Percentiles rank a stretch among this genome's conserved stretches.
These are phyloP conservation scores for Alternaria dauci DNA, from an alignment of 2,329 filamentous ascomycete genomes.

Conservation along the genomic window DNA sequence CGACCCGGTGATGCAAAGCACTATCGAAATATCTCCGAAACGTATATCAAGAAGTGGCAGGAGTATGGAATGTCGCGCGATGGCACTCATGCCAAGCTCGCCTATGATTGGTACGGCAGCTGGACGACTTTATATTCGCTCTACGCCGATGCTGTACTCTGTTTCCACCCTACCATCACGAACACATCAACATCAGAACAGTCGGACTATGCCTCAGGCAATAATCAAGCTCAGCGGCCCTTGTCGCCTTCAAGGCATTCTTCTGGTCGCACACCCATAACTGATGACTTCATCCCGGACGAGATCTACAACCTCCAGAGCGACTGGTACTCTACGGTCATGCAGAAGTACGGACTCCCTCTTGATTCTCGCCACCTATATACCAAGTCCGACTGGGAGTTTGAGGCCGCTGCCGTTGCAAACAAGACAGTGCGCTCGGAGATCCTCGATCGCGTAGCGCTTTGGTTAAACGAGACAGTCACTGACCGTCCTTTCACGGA, in stretches of 20 bases:
- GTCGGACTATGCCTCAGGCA: constrained; percentile 15
- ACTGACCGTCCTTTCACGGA: constrained; percentile 82
- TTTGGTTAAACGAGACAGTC: constrained; percentile 83
- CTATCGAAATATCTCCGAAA: constrained; percentile 69
- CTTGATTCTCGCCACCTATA: constrained; percentile 84
- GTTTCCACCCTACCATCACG: constrained; percentile 72
- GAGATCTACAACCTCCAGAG: constrained; percentile 81
- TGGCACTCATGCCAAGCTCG: constrained; percentile 76
- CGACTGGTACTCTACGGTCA: constrained; percentile 79
- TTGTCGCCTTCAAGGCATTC: constrained; percentile 23
- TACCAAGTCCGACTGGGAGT: constrained; percentile 91
- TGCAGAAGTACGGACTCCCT: constrained; percentile 83
- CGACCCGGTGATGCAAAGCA: constrained; percentile 65
- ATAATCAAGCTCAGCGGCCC: constrained; percentile 28
- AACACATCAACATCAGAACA: constrained; percentile 26
- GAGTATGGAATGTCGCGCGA: constrained; percentile 73
- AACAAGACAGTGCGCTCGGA: constrained; percentile 71
- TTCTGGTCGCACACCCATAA: constrained; percentile 38
- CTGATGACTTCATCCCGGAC: constrained; percentile 72
- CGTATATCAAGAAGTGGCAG: constrained; percentile 78
- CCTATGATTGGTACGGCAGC: constrained; percentile 80
- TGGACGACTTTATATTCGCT: constrained; percentile 89
- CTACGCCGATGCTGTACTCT: constrained; percentile 80
- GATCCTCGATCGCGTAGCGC: constrained; percentile 76
- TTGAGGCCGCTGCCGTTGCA: constrained; percentile 83